Percentiles rank a stretch among this genome's conserved stretches.
Conservation (phyloP, 306 rosid species). For the Vicia sativa region DNA sequence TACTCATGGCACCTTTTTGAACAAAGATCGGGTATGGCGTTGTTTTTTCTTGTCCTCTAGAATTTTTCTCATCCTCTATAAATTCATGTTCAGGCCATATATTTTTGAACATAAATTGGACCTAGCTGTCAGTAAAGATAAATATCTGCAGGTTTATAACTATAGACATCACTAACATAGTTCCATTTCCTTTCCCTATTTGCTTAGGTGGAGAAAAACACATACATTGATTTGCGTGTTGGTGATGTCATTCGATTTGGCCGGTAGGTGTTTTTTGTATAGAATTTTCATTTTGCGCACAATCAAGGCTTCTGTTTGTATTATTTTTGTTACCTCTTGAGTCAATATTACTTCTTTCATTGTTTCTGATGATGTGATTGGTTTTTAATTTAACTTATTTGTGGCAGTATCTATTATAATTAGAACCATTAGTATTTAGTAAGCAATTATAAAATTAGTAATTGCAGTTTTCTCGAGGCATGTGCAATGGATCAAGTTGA, state of each 20-base stretch:
- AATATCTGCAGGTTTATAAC: constrained; percentile 14
- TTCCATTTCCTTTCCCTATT: constrained; percentile 36
- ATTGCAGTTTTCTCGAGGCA: constrained; percentile 12
- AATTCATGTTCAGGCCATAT: too few relatives aligned
- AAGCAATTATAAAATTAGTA: constrained; percentile 26
- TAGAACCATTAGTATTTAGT: constrained; percentile 6
- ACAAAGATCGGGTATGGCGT: constrained; percentile 76
- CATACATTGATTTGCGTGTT: constrained; percentile 73
- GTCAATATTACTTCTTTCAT: constrained; percentile 14
- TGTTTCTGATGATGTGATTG: constrained; percentile 19
- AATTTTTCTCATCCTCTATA: too few relatives aligned
- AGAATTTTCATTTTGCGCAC: constrained; percentile 24
- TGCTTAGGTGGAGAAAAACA: constrained; percentile 68
- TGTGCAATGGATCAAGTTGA: constrained; percentile 1
- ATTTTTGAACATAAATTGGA: too few relatives aligned
- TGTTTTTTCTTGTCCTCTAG: constrained; percentile 19
- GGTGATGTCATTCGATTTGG: constrained; percentile 99
- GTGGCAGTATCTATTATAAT: constrained; percentile 6
- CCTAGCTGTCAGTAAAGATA: background rate
- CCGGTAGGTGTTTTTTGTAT: constrained; percentile 58
- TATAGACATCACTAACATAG: constrained; percentile 19
- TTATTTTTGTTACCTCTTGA: background rate
- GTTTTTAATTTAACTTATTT: constrained; percentile 2
- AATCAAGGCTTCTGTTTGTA: constrained; percentile 14
- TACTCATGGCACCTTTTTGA: constrained; percentile 87